These are phyloP conservation scores for Fraxinus baroniana DNA, from an alignment of 305 asterid genomes.

Conservation along the genomic window DNA sequence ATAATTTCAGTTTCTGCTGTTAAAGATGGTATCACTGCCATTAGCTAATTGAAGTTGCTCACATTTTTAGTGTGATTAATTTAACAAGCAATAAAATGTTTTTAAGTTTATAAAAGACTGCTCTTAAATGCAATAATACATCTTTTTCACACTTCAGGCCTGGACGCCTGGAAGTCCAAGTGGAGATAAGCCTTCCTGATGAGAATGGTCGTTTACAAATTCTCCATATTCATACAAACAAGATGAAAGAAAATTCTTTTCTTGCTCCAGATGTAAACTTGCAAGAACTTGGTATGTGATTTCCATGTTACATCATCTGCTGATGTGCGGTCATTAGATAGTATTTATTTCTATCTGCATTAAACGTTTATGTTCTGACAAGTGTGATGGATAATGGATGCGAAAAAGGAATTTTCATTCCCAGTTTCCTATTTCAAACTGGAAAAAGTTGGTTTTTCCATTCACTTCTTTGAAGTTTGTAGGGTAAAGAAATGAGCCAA, in stretches of 20 bases:
- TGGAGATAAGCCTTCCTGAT: slow-evolving; percentile 99
- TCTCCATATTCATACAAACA: slow-evolving; percentile 95
- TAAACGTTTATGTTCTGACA: background rate
- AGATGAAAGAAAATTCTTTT: slow-evolving; percentile 95
- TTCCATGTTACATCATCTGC: slow-evolving; percentile 15
- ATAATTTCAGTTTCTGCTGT: slow-evolving; percentile 20
- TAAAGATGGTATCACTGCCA: background rate
- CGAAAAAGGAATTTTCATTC: background rate
- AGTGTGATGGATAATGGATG: background rate
- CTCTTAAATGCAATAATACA: slow-evolving; percentile 15
- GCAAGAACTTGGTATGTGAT: slow-evolving; percentile 81
- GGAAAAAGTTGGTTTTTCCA: background rate
- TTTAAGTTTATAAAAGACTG: slow-evolving; percentile 11
- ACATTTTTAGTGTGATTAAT: background rate
- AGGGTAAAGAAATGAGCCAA: slow-evolving; percentile 3
- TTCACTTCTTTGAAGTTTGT: slow-evolving; percentile 14
- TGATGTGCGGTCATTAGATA: slow-evolving; percentile 1
- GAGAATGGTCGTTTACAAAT: slow-evolving; percentile 96
- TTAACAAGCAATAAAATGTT: slow-evolving; percentile 10
- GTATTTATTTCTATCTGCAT: slow-evolving; percentile 3
- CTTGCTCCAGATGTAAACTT: slow-evolving; percentile 91
- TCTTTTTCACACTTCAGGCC: slow-evolving; percentile 53
- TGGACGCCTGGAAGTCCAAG: slow-evolving; percentile 98
- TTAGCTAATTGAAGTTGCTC: background rate
- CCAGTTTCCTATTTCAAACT: background rate